Conservation (phyloP, 2,329 filamentous ascomycete species). For the Aureobasidium vineae region DNA sequence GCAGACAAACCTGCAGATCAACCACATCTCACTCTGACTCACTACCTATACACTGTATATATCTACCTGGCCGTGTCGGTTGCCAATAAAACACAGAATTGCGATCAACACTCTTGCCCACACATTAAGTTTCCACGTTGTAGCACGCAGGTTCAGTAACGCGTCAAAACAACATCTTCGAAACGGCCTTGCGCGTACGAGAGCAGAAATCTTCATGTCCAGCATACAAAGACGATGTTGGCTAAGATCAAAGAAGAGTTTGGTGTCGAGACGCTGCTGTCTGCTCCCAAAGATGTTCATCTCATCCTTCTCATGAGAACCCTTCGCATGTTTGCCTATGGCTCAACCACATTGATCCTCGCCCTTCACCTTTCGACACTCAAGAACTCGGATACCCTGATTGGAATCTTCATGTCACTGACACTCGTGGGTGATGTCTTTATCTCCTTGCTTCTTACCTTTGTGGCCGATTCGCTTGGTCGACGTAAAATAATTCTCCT, state of each 20-base stretch:
- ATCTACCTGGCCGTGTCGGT: neutral
- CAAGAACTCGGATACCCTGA: constrained; percentile 34
- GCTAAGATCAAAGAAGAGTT: constrained; percentile 26
- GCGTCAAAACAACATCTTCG: neutral
- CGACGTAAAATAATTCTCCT: constrained; percentile 34
- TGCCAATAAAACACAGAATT: neutral
- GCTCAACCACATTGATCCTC: constrained; percentile 42
- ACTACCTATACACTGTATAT: neutral
- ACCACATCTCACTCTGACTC: neutral
- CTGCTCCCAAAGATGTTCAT: constrained; percentile 21
- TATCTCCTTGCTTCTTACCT: constrained; percentile 36
- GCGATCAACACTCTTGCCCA: neutral
- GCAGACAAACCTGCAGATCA: neutral
- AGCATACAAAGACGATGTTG: neutral
- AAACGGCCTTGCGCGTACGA: neutral
- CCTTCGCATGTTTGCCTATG: constrained; percentile 63
- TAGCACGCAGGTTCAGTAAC: neutral
- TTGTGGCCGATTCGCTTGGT: constrained; percentile 36
- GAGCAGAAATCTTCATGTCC: neutral
- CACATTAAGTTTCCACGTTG: neutral
- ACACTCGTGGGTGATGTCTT: constrained; percentile 38
- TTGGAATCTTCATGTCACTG: constrained; percentile 40
- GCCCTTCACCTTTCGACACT: constrained; percentile 36
- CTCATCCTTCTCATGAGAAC: constrained; percentile 27
- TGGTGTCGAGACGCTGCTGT: constrained; percentile 18